Conservation (phyloP, 257 asterid species). For the Hygrophila difformis region DNA sequence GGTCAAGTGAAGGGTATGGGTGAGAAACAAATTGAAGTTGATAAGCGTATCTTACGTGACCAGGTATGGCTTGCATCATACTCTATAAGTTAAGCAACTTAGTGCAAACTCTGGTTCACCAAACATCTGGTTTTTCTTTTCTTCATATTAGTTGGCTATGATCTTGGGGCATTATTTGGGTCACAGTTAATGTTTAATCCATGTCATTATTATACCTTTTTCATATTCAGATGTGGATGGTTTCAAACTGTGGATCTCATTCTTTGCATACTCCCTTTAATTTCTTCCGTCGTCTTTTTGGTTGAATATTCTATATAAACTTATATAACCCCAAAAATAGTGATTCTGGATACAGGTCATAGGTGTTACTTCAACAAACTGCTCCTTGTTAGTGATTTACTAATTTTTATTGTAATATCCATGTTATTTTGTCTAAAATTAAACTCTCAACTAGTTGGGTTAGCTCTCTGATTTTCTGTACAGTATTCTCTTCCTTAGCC, state of each 20-base stretch:
- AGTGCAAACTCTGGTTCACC: neutral
- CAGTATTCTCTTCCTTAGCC: slow-evolving; percentile 5
- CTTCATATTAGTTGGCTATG: neutral
- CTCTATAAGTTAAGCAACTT: neutral
- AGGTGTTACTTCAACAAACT: neutral
- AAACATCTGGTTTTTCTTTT: neutral
- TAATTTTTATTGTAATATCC: neutral
- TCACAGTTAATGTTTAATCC: slow-evolving; percentile 2
- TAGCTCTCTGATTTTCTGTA: slow-evolving; percentile 3
- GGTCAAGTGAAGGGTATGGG: slow-evolving; percentile 99
- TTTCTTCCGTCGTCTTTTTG: neutral
- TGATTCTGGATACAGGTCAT: slow-evolving; percentile 1
- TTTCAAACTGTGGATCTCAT: too few species aligned
- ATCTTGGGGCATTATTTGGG: neutral
- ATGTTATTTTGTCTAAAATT: neutral
- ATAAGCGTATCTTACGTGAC: slow-evolving; percentile 87
- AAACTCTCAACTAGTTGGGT: neutral
- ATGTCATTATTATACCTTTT: neutral
- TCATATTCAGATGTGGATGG: too few species aligned
- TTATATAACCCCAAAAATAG: neutral
- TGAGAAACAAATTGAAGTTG: slow-evolving; percentile 98
- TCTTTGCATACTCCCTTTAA: too few species aligned
- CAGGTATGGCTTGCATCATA: slow-evolving; percentile 46
- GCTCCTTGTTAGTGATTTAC: slow-evolving; percentile 10
- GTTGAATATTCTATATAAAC: neutral